Evolutionary conservation across 2,329 filamentous ascomycete genomes (phyloP).

Genomic region (Pseudocercospora fijiensis): DNA sequence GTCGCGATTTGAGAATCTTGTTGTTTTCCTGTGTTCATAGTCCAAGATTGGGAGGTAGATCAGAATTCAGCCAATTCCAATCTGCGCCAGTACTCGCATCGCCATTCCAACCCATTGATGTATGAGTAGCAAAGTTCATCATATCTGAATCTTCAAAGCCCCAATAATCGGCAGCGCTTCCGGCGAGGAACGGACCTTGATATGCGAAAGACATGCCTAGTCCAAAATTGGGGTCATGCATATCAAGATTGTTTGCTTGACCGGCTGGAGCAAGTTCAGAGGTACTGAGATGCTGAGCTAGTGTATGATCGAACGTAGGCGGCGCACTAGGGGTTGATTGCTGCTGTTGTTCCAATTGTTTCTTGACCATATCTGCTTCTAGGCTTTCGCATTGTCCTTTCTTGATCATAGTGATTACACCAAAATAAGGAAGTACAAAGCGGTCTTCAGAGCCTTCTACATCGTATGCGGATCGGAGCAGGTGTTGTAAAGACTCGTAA

Average conservation of each 20-base stretch:
- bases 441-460: not conserved
- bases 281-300: not conserved
- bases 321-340: not conserved
- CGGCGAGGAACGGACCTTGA: not conserved
- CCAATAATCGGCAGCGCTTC: not conserved
- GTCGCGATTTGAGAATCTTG: no score
- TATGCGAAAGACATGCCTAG: slow-evolving; percentile 6
- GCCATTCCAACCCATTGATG: not conserved
- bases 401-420: slow-evolving; percentile 7
- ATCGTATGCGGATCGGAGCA: slow-evolving; percentile 8
- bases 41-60: slow-evolving; percentile 13
- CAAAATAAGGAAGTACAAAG: slow-evolving; percentile 19
- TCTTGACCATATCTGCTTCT: not conserved
- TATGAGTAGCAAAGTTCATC: not conserved
- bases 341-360: not conserved
- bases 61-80: slow-evolving; percentile 18
- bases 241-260: not conserved
- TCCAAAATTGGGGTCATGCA: not conserved
- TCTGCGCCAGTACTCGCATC: not conserved
- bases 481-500: slow-evolving; percentile 5
- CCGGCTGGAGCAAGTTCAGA: not conserved
- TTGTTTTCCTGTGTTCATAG: not conserved
- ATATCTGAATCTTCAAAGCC: not conserved
- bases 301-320: not conserved
- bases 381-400: not conserved